Evolutionary conservation across 805 yeast species (phyloP).

Genomic region (Zygotorulaspora danielsina): DNA sequence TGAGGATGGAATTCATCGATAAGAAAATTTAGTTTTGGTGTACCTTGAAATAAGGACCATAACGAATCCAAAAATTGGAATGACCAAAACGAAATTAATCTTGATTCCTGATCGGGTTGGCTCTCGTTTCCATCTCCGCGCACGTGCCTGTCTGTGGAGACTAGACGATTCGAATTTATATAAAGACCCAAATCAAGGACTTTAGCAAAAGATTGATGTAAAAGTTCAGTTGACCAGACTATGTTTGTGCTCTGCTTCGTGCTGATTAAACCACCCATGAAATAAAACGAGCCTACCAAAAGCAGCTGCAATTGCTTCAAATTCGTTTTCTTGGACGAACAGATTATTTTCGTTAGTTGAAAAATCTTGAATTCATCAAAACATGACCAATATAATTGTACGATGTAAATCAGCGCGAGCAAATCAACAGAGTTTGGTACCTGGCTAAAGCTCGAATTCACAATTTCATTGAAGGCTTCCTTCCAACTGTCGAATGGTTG

Average conservation of each 20-base stretch:
- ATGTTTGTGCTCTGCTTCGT: conserved; percentile 3
- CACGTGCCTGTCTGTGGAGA: conserved; percentile 6
- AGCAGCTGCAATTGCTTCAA: conserved; percentile 24
- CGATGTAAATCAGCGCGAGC: conserved; percentile 22
- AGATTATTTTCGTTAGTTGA: conserved; percentile 26
- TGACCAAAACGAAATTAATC: conserved; percentile 27
- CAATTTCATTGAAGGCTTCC: conserved; percentile 6
- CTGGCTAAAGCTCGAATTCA: neutral
- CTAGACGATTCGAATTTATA: conserved; percentile 23
- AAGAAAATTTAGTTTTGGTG: conserved; percentile 28
- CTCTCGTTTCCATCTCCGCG: conserved; percentile 3
- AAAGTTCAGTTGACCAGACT: conserved; percentile 21
- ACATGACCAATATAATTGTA: conserved; percentile 33
- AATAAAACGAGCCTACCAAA: conserved; percentile 25
- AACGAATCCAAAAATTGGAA: conserved; percentile 32
- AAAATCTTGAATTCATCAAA: conserved; percentile 27
- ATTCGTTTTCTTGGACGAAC: conserved; percentile 15
- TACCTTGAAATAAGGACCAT: conserved; percentile 30
- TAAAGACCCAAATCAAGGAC: conserved; percentile 25
- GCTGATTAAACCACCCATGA: conserved; percentile 22
- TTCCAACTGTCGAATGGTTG: conserved; percentile 23
- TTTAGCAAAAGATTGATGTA: conserved; percentile 19
- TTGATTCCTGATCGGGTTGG: conserved; percentile 7
- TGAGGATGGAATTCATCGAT: conserved; percentile 29
- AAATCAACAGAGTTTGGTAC: conserved; percentile 17